Base-by-base conservation (phyloP, 1,284 basidiomycete species). In the Phylloboletellus chloephorus region DNA sequence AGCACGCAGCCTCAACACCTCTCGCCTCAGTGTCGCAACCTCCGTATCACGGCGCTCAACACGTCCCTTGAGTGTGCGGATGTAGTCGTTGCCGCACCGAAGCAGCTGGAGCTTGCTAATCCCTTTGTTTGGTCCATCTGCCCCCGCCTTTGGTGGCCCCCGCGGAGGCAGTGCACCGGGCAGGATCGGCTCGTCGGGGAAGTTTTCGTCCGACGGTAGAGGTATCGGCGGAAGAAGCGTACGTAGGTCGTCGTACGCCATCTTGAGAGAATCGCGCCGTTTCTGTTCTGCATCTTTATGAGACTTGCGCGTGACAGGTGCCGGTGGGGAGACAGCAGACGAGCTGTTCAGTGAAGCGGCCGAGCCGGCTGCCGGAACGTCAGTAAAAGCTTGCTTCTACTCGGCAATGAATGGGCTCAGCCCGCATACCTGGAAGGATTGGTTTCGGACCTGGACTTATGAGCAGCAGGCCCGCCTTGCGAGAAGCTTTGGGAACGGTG, bases 201-300 rank as follows among this genome's bases (percentile, higher is more conserved):
- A 75, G 36, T 73, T 78, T 40, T 71, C 78, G 48, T 87, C 83
- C 0, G 78, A 78, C 19, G 86, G 85, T 9, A 90, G 68, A 3
- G 88, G 82, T 54, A 97, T 89, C 2, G 90, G 87, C 0, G 95
- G 95, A 0, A 98, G 73, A 10, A 98, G 71, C 7, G 74, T 66
- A 10, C 95, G 87, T 9, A 98, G 76, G 50, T 97, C 93, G 63
- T 98, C 95, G 59, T 95, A 98, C 12, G 91, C 93, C 8, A 85
- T 84, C 67, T 98, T 98, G 51, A 98, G 78, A 26, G 87, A 91
- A 65, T 98, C 95, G 4, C 95, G 81, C 15, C 95, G 82, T 61
- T 96, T 95, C 62, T 98, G 95, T 65, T 98, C 95, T 0, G 95
- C 95, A 1, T 87, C 90, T 65, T 98, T 98, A 67, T 98, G 95